Base-by-base conservation (phyloP, 2,329 filamentous ascomycete genomes). In the Colletotrichum salicis region DNA sequence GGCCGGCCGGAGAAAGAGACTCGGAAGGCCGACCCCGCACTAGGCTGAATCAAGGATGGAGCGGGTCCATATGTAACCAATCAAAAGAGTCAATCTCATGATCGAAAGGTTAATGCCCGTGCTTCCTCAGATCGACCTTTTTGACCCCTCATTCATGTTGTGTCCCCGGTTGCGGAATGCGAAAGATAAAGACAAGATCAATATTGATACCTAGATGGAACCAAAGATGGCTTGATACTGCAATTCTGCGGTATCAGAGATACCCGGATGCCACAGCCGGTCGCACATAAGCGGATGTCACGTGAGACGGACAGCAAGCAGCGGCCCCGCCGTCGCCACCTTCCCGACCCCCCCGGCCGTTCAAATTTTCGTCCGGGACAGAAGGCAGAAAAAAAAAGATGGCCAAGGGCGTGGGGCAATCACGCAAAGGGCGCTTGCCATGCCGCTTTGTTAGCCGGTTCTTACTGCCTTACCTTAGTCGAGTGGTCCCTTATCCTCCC, bases 381-480 rank as follows among this genome's bases (percentile, higher is more conserved):
- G 41, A 41, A 41, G 41, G 41, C 22, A 48, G 8, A 48, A 22
- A 48, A 48, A 48, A 48, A 48, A 67, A 41, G 6, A 63, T 67
- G 59, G 48, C 22, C 55, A 56, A 68, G 37, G 48, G 27, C 65
- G 69, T 69, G 69, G 65, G 69, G 59, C 65, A 33, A 69, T 66
- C 69, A 71, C 69, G 65, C 65, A 71, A 71, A 48, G 27, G 24
- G 33, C 31, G 45, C 45, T 54, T 29, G 48, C 37, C 29, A 12
- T 33, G 27, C 29, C 31, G 4, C 24, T 54, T 37, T 22, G 22
- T 13, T 48, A 37, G 22, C 24, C 15, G 57, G 24, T 4, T 48
- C 24, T n/a, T 13, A 12, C 4, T 29, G 22, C 22, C 4, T 22
- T 19, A 27, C 52, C 52, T 29, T 29, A 24, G 52, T 55, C 27